These are phyloP conservation scores for Huntiella bhutanensis DNA, from an alignment of 2,329 filamentous ascomycete genomes.

Conservation along the genomic window DNA sequence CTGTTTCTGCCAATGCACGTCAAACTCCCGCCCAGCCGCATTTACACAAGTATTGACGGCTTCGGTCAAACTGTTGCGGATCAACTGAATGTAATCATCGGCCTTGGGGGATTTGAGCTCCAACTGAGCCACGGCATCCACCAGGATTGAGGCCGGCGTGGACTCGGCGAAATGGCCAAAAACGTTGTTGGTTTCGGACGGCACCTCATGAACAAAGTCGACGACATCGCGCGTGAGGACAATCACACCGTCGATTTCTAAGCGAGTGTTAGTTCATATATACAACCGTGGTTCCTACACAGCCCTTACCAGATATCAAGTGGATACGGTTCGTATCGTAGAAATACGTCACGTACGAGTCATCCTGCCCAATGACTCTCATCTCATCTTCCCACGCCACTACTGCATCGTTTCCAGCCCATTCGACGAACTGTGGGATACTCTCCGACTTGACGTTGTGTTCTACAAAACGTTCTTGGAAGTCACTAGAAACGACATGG, in stretches of 20 bases:
- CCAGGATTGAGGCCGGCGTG: slow-evolving; percentile 73
- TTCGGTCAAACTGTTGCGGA: slow-evolving; percentile 69
- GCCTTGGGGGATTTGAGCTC: slow-evolving; percentile 91
- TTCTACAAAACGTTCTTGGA: slow-evolving; percentile 79
- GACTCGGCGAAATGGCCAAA: slow-evolving; percentile 79
- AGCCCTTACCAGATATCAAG: slow-evolving; percentile 53
- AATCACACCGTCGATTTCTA: slow-evolving; percentile 65
- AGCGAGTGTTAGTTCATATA: not conserved
- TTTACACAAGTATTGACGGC: slow-evolving; percentile 88
- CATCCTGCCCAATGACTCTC: slow-evolving; percentile 74
- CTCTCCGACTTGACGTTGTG: slow-evolving; percentile 78
- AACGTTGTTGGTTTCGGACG: slow-evolving; percentile 68
- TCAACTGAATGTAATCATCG: slow-evolving; percentile 92
- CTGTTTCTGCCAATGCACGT: slow-evolving; percentile 81
- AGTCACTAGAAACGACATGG: slow-evolving; percentile 89
- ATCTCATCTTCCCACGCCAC: slow-evolving; percentile 97
- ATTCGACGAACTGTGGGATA: slow-evolving; percentile 70
- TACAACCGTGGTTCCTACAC: slow-evolving; percentile 8
- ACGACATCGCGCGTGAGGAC: slow-evolving; percentile 86
- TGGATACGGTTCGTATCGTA: slow-evolving; percentile 85
- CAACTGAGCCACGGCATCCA: slow-evolving; percentile 80
- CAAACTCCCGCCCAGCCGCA: slow-evolving; percentile 83
- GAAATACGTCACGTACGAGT: slow-evolving; percentile 57
- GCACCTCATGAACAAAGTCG: slow-evolving; percentile 91
- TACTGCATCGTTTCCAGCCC: slow-evolving; percentile 91